Percentiles rank a stretch among this genome's conserved stretches.
Evolutionary conservation across 2,329 filamentous ascomycete genomes (phyloP).

Genomic region (Aspergillus chevalieri): DNA sequence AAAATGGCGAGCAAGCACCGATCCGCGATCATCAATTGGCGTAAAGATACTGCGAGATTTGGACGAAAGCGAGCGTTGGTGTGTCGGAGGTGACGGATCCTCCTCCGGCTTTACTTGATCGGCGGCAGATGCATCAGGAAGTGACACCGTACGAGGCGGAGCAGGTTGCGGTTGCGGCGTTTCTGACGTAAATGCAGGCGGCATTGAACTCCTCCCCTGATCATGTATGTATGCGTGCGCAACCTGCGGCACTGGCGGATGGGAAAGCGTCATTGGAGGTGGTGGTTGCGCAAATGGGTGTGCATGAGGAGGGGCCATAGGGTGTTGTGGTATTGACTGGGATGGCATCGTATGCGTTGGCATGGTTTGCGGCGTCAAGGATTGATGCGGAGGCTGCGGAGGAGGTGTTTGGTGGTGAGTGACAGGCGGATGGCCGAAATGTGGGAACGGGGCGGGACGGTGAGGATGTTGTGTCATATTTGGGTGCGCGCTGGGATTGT

Average conservation of each 20-base stretch:
- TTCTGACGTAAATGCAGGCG: constrained; percentile 61
- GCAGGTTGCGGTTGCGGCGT: constrained; percentile 52
- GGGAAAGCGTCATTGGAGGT: constrained; percentile 27
- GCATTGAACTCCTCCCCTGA: constrained; percentile 66
- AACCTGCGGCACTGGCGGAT: constrained; percentile 43
- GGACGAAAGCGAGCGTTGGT: constrained; percentile 57
- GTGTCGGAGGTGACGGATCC: constrained; percentile 39
- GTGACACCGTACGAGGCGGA: constrained; percentile 52
- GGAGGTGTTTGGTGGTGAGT: constrained; percentile 19
- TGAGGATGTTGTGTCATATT: constrained; percentile 41
- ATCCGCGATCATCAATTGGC: constrained; percentile 87
- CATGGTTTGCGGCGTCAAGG: constrained; percentile 22
- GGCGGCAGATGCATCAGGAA: constrained; percentile 50
- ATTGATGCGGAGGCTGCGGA: constrained; percentile 23
- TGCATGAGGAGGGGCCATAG: constrained; percentile 30
- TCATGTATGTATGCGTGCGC: constrained; percentile 72
- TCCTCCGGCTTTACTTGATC: constrained; percentile 47
- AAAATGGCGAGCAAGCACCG: constrained; percentile 78
- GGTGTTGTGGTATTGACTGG: constrained; percentile 37
- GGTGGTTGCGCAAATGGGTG: constrained; percentile 22
- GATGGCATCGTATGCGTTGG: constrained; percentile 23
- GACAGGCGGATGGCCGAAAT: constrained; percentile 36
- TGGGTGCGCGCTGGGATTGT: constrained; percentile 58
- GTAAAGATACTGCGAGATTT: constrained; percentile 94
- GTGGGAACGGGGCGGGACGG: constrained; percentile 39